Percentiles rank a stretch among this genome's conserved stretches.
Evolutionary conservation across 2,329 filamentous ascomycete species (phyloP).

Genomic region (Fusarium sp.): DNA sequence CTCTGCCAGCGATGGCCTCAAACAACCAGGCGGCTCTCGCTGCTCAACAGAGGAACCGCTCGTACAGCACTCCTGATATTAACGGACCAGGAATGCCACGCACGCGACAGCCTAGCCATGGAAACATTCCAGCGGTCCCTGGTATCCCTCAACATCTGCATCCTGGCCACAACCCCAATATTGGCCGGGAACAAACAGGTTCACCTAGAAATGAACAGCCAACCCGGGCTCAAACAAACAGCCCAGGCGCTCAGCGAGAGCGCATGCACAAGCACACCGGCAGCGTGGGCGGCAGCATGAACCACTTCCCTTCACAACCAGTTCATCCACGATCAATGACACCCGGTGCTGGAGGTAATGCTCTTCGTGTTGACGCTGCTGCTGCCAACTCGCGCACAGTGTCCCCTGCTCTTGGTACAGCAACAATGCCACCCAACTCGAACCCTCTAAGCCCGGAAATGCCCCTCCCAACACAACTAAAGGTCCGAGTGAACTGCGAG

Average conservation of each 20-base stretch:
- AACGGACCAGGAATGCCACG: slow-evolving; percentile 72
- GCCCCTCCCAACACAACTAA: slow-evolving; percentile 76
- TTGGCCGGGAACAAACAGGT: slow-evolving; percentile 81
- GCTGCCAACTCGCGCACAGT: slow-evolving; percentile 53
- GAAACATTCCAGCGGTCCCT: slow-evolving; percentile 73
- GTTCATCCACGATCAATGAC: slow-evolving; percentile 59
- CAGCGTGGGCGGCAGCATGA: slow-evolving; percentile 61
- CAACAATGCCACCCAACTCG: slow-evolving; percentile 35
- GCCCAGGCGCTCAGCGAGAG: slow-evolving; percentile 72
- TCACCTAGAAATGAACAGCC: slow-evolving; percentile 77
- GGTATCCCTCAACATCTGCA: slow-evolving; percentile 77
- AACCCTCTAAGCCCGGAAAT: slow-evolving; percentile 57
- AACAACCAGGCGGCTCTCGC: slow-evolving; percentile 60
- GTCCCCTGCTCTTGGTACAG: slow-evolving; percentile 56
- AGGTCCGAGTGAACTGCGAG: slow-evolving; percentile 94
- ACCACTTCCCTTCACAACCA: slow-evolving; percentile 64
- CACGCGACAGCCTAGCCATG: slow-evolving; percentile 62
- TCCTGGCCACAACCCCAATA: slow-evolving; percentile 65
- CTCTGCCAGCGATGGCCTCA: slow-evolving; percentile 75
- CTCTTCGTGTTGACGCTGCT: slow-evolving; percentile 51
- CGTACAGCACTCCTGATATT: slow-evolving; percentile 95
- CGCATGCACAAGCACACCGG: slow-evolving; percentile 59
- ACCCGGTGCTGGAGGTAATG: slow-evolving; percentile 47
- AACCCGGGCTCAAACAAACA: slow-evolving; percentile 73
- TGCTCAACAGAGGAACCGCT: slow-evolving; percentile 78